Evolutionary conservation across 192 early-diverging fungal species (phyloP).

Genomic region (Diversispora epigaea): DNA sequence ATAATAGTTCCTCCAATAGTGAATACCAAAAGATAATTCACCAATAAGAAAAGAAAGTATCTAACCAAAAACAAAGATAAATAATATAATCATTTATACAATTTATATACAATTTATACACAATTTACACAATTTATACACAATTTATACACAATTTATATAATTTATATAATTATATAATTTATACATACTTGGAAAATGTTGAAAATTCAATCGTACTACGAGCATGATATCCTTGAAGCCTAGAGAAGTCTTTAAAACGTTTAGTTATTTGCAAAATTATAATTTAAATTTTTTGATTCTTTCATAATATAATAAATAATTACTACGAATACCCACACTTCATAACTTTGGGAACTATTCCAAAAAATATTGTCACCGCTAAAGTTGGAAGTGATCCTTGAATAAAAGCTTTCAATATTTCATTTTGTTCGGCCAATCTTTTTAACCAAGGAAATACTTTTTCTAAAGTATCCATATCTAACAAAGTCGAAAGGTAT

Average conservation of each 20-base stretch:
- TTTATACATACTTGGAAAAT: conserved; percentile 19
- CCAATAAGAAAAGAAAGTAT: conserved; percentile 73
- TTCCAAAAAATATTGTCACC: conserved; percentile 66
- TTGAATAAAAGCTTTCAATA: conserved; percentile 62
- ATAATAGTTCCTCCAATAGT: conserved; percentile 69
- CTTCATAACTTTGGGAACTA: conserved; percentile 70
- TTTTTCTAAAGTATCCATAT: conserved; percentile 56
- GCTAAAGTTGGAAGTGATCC: conserved; percentile 72
- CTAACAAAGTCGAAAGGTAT: conserved; percentile 64
- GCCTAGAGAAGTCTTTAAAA: conserved; percentile 38
- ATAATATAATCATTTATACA: neutral
- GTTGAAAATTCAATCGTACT: conserved; percentile 45
- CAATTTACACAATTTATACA: neutral
- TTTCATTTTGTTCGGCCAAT: conserved; percentile 47
- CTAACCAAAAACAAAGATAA: conserved; percentile 34
- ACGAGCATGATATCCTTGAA: conserved; percentile 45
- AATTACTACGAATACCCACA: conserved; percentile 32
- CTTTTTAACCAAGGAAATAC: conserved; percentile 61
- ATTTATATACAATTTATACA: neutral
- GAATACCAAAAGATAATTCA: conserved; percentile 76
- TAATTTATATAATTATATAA: neutral
- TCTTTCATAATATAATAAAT: neutral
- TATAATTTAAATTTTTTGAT: neutral
- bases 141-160: neutral
- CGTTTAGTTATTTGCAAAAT: neutral